Evolutionary conservation across 768 basidiomycete species (phyloP).

Genomic region (Phlebiopsis flavidoalba): DNA sequence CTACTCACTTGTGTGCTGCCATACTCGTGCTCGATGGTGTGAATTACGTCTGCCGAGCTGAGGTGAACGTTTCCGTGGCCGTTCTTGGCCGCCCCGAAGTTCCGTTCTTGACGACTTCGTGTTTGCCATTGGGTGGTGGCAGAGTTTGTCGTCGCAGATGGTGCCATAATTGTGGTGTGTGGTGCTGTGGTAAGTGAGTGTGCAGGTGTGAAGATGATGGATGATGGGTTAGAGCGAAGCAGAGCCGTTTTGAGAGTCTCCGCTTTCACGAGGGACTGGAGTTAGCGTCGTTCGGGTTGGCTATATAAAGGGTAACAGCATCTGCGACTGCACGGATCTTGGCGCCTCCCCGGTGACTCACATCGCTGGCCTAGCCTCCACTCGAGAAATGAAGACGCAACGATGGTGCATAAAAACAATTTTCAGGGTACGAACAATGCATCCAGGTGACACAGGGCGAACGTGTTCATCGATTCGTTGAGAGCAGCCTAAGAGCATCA

Average conservation of each 20-base stretch:
- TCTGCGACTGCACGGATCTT: slow-evolving; percentile 1
- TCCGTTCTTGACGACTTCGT: slow-evolving; percentile 1
- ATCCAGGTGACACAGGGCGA: background rate
- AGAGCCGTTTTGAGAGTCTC: background rate
- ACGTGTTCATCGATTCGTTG: background rate
- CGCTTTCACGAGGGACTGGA: slow-evolving; percentile 3
- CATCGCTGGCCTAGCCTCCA: background rate
- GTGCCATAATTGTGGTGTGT: slow-evolving; percentile 9
- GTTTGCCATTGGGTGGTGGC: slow-evolving; percentile 2
- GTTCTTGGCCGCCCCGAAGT: background rate
- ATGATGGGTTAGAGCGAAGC: slow-evolving; percentile 5
- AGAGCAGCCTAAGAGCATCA: background rate
- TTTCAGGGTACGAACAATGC: background rate
- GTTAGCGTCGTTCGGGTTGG: background rate
- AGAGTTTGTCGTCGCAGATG: slow-evolving; percentile 5
- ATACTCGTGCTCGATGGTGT: slow-evolving; percentile 74
- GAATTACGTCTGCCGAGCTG: slow-evolving; percentile 67
- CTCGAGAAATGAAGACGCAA: background rate
- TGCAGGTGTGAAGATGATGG: background rate
- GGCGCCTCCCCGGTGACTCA: background rate
- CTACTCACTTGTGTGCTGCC: slow-evolving; percentile 86
- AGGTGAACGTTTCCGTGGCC: slow-evolving; percentile 24
- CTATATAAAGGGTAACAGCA: slow-evolving; percentile 1
- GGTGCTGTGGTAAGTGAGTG: background rate
- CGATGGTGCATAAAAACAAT: background rate